Conservation (phyloP, 2,329 filamentous ascomycete species). For the Diaporthe sp. region DNA sequence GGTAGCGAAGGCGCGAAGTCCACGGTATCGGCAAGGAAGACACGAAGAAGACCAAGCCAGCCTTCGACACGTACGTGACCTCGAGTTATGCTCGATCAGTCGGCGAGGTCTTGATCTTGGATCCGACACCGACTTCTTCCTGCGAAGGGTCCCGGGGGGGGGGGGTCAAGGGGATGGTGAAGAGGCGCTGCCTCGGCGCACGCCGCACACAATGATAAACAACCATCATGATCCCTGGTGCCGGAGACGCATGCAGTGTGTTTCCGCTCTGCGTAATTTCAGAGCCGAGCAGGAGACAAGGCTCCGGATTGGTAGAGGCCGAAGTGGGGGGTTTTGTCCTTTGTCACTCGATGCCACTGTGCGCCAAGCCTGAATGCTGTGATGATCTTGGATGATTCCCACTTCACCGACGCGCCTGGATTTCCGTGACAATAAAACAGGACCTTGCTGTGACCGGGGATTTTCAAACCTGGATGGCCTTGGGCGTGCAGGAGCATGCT, state of each 20-base stretch:
- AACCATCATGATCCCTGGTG: constrained; percentile 38
- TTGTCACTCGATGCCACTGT: constrained; percentile 25
- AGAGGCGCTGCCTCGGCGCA: not conserved
- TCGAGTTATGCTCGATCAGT: not conserved
- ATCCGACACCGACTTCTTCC: not conserved
- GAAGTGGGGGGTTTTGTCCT: constrained; percentile 21
- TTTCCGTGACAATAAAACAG: not conserved
- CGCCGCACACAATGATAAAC: not conserved
- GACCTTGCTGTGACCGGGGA: constrained; percentile 6
- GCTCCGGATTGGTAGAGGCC: constrained; percentile 31
- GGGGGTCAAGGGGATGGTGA: no score
- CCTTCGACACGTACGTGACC: not conserved
- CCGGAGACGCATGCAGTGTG: constrained; percentile 19
- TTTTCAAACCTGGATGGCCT: not conserved
- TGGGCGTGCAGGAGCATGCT: not conserved
- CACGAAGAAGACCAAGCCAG: not conserved
- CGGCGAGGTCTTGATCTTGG: not conserved
- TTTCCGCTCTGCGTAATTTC: constrained; percentile 39
- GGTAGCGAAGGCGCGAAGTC: not conserved
- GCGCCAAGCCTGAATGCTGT: constrained; percentile 18
- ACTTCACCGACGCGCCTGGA: constrained; percentile 30
- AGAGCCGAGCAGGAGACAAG: constrained; percentile 8
- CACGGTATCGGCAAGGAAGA: not conserved
- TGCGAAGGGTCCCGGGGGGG: not conserved
- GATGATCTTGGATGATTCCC: constrained; percentile 29